A percentile compares a stretch with the other conserved stretches of the same genome.
Evolutionary conservation across 345 rosid genomes (phyloP).

Genomic region (Aegle marmelos): DNA sequence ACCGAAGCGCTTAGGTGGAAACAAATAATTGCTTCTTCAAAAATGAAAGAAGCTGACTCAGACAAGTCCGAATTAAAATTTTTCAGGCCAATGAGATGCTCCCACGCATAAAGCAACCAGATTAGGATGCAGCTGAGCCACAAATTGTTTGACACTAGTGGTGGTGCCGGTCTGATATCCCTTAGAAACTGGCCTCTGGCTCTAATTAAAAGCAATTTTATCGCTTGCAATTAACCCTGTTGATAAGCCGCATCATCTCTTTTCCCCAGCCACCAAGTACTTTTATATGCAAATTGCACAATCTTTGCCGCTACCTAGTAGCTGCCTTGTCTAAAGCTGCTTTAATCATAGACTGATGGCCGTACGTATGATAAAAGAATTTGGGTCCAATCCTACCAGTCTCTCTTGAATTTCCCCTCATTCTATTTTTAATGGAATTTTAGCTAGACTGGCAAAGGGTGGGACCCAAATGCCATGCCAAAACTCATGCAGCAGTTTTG

Average conservation of each 20-base stretch:
- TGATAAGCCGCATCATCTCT: neutral
- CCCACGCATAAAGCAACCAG: constrained; percentile 15
- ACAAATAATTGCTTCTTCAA: neutral
- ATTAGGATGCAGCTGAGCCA: constrained; percentile 33
- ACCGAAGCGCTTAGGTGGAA: neutral
- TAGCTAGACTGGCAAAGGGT: too few relatives aligned
- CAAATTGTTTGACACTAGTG: neutral
- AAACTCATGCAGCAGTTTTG: too few relatives aligned
- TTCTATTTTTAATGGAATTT: too few relatives aligned
- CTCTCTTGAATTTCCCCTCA: too few relatives aligned
- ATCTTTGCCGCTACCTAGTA: too few relatives aligned
- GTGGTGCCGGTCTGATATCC: neutral
- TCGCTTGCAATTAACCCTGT: neutral
- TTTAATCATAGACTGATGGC: neutral
- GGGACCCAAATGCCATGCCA: too few relatives aligned
- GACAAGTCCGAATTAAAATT: constrained; percentile 3
- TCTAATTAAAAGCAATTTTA: neutral
- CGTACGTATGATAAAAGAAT: neutral
- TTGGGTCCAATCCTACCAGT: neutral
- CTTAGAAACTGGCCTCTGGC: neutral
- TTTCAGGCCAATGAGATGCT: constrained; percentile 7
- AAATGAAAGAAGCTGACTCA: constrained; percentile 8
- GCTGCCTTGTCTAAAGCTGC: too few relatives aligned
- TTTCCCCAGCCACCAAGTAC: constrained; percentile 3
- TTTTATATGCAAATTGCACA: neutral